Conservation (phyloP, 176 grass and related monocot species). For the Hordeum vulgare region DNA sequence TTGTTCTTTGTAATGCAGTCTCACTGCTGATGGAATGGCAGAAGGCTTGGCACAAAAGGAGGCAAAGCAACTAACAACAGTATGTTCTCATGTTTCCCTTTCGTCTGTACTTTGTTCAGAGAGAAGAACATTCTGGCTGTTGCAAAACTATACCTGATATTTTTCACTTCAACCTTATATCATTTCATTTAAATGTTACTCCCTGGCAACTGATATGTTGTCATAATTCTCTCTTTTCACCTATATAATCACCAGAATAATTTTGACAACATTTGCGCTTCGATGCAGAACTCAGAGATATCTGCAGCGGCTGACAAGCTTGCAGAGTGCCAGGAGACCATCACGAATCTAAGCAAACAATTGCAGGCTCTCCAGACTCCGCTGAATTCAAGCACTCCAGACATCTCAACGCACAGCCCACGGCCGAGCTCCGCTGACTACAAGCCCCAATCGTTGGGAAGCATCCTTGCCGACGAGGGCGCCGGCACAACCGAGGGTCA, state of each 20-base stretch:
- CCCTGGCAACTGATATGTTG: not conserved
- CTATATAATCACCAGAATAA: not conserved
- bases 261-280: not conserved
- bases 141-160: not conserved
- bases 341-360: constrained; percentile 54
- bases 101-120: not conserved
- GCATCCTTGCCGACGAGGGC: constrained; percentile 25
- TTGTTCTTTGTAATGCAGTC: constrained; percentile 16
- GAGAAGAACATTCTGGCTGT: not conserved
- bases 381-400: not conserved
- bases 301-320: constrained; percentile 52
- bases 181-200: not conserved
- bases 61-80: constrained; percentile 38
- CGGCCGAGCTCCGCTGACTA: constrained; percentile 19
- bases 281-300: constrained; percentile 45
- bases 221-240: not conserved
- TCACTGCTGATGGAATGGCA: constrained; percentile 22
- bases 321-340: constrained; percentile 67
- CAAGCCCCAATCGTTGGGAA: constrained; percentile 36
- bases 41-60: constrained; percentile 16
- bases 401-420: not conserved
- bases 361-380: constrained; percentile 45
- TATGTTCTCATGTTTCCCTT: constrained; percentile 32
- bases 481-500: not conserved
- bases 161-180: not conserved